phyloP scores from a whole-genome alignment of 1,139 yeast genomes.

The Nakaseomyces kungkrabaensis region DNA sequence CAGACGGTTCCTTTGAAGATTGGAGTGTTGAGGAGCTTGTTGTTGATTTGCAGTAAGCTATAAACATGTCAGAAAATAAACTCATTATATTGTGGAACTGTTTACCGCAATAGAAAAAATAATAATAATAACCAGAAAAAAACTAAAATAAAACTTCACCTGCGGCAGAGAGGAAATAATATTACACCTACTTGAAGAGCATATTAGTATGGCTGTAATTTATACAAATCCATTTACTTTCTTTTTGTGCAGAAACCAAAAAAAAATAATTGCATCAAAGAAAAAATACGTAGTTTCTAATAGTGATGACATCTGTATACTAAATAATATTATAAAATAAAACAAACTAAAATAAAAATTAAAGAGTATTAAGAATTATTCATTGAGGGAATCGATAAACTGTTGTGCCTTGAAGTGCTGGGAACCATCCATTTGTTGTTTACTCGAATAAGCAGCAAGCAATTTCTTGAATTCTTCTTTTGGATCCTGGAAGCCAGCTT shows the following conservation, averaged over 20 bases:
- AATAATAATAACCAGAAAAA: not conserved
- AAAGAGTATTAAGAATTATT: not conserved
- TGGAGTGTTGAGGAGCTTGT: slow-evolving; percentile 98
- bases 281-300: not conserved
- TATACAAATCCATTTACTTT: no score
- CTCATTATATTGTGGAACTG: no score
- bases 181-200: no score
- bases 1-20: slow-evolving; percentile 95
- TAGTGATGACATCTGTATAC: not conserved
- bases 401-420: slow-evolving; percentile 1
- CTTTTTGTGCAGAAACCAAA: no score
- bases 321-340: not conserved
- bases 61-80: not conserved
- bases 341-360: no score
- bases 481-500: slow-evolving; percentile 39
- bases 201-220: no score
- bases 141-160: no score
- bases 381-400: not conserved
- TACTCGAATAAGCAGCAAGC: not conserved
- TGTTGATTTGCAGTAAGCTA: slow-evolving; percentile 51
- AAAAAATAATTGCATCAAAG: no score
- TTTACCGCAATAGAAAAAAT: no score
- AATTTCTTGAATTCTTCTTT: slow-evolving; percentile 39
- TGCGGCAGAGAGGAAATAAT: no score
- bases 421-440: slow-evolving; percentile 1